Base-by-base conservation (phyloP, 2,329 filamentous ascomycete species). In the Phyllosticta ampelicida region DNA sequence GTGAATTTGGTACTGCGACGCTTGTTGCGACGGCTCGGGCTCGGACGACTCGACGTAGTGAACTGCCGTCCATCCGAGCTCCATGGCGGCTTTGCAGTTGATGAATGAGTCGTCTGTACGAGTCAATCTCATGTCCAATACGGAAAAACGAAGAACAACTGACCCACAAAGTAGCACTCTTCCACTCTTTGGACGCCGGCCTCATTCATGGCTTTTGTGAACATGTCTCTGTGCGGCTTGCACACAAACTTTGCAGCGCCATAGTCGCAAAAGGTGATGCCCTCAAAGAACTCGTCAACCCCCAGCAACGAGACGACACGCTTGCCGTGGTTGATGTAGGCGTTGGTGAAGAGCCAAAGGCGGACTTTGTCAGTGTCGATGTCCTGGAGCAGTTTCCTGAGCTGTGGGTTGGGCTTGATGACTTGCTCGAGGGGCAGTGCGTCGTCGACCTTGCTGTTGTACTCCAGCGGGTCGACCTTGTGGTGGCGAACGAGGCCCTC, bases 181-280 rank as follows among this genome's bases (percentile, higher is more conserved):
- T 86, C 80, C 10, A 77, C 75, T 36, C 81, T 78, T 13, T 81
- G 78, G 1, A 87, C 82, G 0, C 86, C 87, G 0, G 92, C 90
- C 65, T 97, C 87, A 52, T 73, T 77, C 87, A 97, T 96, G 5
- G 89, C 94, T 74, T 94, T 96, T 44, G 81, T 81, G 69, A 85
- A 99, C 86, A 95, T 94, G 55, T 85, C 83, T 55, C 79, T 78
- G 59, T 87, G 81, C 2, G 94, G 94, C 71, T 99, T 99, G 77
- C 94, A 96, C 52, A 95, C 74, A 61, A 99, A 79, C 5, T 83
- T 86, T 49, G 82, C 76, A 16, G 80, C 74, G 10, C 77, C 80
- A 73, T 99, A 99, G 72, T 99, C 89, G 69, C 95, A 99, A 71
- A 84, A 99, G 0, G 94, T 99, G 61, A 97, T 83, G 8, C 94